A percentile compares a stretch with the other conserved stretches of the same genome.
Conservation (phyloP, 1,284 basidiomycete species). For the Malassezia caprae region DNA sequence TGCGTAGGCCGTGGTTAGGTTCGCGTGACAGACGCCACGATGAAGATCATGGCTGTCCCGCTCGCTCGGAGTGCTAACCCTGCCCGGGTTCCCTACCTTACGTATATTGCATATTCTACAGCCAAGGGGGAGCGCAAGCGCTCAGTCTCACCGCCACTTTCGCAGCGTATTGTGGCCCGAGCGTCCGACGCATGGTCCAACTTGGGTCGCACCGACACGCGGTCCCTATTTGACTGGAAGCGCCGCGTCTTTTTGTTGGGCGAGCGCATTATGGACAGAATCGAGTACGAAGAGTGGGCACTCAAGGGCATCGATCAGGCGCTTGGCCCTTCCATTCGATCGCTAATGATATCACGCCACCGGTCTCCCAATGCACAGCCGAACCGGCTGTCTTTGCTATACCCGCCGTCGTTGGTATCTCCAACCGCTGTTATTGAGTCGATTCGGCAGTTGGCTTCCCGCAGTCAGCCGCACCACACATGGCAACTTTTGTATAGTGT, state of each 20-base stretch:
- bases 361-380: background rate
- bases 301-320: slow-evolving; percentile 42
- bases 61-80: slow-evolving; percentile 9
- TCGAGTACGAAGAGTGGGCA: slow-evolving; percentile 47
- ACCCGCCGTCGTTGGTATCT: slow-evolving; percentile 26
- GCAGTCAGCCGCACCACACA: slow-evolving; percentile 34
- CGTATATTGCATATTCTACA: background rate
- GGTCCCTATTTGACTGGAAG: slow-evolving; percentile 38
- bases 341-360: background rate
- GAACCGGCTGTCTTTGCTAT: slow-evolving; percentile 23
- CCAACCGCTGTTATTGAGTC: slow-evolving; percentile 23
- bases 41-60: slow-evolving; percentile 17
- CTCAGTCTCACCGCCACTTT: background rate
- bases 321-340: slow-evolving; percentile 25
- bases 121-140: background rate
- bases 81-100: background rate
- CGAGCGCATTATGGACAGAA: slow-evolving; percentile 44
- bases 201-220: slow-evolving; percentile 32
- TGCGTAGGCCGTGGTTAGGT: background rate
- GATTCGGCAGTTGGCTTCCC: slow-evolving; percentile 24
- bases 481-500: slow-evolving; percentile 30
- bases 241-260: slow-evolving; percentile 30
- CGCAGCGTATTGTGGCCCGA: slow-evolving; percentile 3
- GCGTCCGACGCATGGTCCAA: slow-evolving; percentile 31
- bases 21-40: background rate